Evolutionary conservation across 768 basidiomycete species (phyloP), one percentile per base, ranked within the genome.

Genomic region (Tubosaeta sp.): DNA sequence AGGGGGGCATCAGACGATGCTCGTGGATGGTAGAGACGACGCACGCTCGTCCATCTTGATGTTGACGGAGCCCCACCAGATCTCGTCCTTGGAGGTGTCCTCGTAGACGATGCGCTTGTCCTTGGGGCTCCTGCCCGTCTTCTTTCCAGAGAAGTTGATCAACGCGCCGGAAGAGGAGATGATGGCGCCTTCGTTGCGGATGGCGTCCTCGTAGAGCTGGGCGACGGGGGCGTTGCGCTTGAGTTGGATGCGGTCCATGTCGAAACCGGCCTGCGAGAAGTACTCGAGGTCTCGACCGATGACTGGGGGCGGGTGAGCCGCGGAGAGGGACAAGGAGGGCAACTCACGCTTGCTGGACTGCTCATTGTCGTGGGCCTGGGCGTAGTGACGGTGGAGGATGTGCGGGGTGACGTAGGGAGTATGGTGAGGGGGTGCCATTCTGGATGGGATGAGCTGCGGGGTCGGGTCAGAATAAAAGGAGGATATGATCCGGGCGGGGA

Each of bases 61-160:
- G 76, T 99, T 99, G 61, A 98, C 94, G 27, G 91, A 87, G 35
- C 96, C 95, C 96, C 96, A 98, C 94, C 96, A 99, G 69, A 99
- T 87, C 56, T 97, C 83, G 66, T 97, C 93, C 73, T 93, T 96
- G 73, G 84, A 87, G 46, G 90, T 87, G 61, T 98, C 94, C 71
- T 99, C 96, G 68, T 78, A 98, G 64, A 99, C 96, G 65, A 99
- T 97, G 55, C 96, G 94, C 82, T 98, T 99, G 82, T 99, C 96
- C 70, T 98, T 99, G 47, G 96, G 96, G 60, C 84, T 87, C 44
- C 96, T 82, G 49, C 96, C 96, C 3, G 96, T 98, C 80, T 99
- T 99, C 80, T 97, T 98, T 25, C 96, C 96, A 10, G 94, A 96
- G 65, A 98, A 99, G 81, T 99, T 99, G 84, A 99, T 99, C 63